Evolutionary conservation across 2,329 filamentous ascomycete species (phyloP), one percentile per base, ranked within the genome.

Genomic region (Calonectria henricotiae): DNA sequence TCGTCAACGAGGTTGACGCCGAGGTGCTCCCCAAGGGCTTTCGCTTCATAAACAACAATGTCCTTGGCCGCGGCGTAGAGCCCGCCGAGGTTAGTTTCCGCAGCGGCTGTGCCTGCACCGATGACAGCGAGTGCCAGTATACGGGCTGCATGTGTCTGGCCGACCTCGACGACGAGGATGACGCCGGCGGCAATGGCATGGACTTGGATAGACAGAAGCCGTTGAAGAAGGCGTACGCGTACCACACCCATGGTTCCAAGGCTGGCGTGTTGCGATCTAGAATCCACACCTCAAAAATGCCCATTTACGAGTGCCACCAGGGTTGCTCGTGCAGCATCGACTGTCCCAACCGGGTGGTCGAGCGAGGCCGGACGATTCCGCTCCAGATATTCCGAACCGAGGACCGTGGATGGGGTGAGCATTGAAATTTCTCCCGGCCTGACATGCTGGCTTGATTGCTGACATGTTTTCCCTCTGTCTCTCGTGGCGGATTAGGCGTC

Each of bases 301-400:
- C 92, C 0, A 92, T 97, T 68, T 96, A 95, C 81, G 94, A 97
- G 77, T 97, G 94, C 79, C 94, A 96, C 75, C 83, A 87, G 2
- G 88, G 87, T 9, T 97, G 94, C 81, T 84, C 82, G 3, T 97
- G 94, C 75, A 87, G 86, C 2, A 78, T 80, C 0, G 74, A 83
- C 20, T 97, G 94, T 76, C 91, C 92, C 1, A 96, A 94, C 77
- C 87, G 93, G 5, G 90, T 95, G 0, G 93, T 96, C 0, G 92
- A 94, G 77, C 87, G 91, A 60, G 94, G 94, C 0, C 86, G 94
- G 3, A 89, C 87, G 54, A 85, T 96, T 0, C 88, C 90, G 2
- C 83, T 97, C 1, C 90, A 95, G 76, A 93, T 97, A 20, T 96
- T 96, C 80, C 90, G 91, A 65, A 96, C 94, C 0, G 74, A 79